Evolutionary conservation across 768 basidiomycete genomes (phyloP), one percentile per base, ranked within the genome.

Genomic region (Punctularia strigosozonata): DNA sequence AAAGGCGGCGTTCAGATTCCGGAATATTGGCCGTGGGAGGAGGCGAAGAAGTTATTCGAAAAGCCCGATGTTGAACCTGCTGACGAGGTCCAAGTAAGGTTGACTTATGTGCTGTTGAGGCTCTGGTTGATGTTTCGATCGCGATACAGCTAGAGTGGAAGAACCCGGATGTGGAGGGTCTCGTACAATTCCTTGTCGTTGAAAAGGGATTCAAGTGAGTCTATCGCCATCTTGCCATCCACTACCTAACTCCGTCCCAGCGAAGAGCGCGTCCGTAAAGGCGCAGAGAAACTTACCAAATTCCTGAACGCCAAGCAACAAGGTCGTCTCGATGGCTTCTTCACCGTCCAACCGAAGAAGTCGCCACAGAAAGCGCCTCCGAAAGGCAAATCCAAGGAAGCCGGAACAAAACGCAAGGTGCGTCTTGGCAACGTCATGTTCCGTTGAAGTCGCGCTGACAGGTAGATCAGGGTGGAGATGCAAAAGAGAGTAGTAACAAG

Each of bases 171-270:
- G 65, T 91, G 1, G 91, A 97, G 5, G 94, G 92, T 5, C 68
- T 99, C 3, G 79, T 99, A 4, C 75, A 97, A 32, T 99, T 98
- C 61, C 57, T 99, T 18, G 92, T 97, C 13, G 77, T 63, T 25
- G 86, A 97, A 53, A 98, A 99, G 56, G 95, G 95, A 5, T 99
- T 99, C 77, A 94, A 82, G 94, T 95, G 47, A 41, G 80, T 63
- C 23, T 40, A 42, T n/a, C n/a, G n/a, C n/a, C 20, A 35, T 32
- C 40, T 36, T 19, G 14, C 25, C 7, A 31, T 8, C 19, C 31
- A 12, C 32, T 25, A 28, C 7, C 6, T 12, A 4, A 12, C 4
- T 22, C 30, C 21, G 30, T 18, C 17, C 52, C 20, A 98, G 94
- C 48, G 95, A 98, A 66, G 95, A 99, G 7, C 82, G 95, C 17